phyloP scores from a whole-genome alignment of 1,284 basidiomycete species.

The Malassezia sympodialis region DNA sequence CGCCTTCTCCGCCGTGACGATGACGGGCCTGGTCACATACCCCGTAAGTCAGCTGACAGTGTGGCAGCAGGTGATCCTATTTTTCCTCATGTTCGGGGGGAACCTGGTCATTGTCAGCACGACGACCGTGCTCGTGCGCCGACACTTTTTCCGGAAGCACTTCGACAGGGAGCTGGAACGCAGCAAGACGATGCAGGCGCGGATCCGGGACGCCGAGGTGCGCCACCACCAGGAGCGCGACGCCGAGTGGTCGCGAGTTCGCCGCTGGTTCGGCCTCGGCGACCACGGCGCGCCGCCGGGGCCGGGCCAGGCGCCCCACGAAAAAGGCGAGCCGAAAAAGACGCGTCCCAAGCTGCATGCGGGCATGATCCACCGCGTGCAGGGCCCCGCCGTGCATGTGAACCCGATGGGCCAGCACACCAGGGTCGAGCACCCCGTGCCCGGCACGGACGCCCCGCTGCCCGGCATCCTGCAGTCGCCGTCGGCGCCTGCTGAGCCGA shows the following conservation, averaged over 20 bases:
- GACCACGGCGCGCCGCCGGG: constrained; percentile 5
- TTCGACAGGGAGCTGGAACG: constrained; percentile 31
- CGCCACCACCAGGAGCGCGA: constrained; percentile 26
- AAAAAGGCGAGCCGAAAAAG: constrained; percentile 14
- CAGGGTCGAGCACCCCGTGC: constrained; percentile 1
- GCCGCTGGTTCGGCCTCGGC: constrained; percentile 27
- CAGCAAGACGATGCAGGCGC: constrained; percentile 29
- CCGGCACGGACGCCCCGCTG: background rate
- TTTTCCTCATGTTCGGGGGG: constrained; percentile 44
- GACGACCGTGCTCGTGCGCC: constrained; percentile 44
- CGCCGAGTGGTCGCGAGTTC: constrained; percentile 27
- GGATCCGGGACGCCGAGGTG: constrained; percentile 43
- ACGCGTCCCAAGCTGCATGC: constrained; percentile 27
- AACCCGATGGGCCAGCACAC: constrained; percentile 30
- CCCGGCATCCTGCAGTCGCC: background rate
- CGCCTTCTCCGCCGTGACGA: constrained; percentile 66
- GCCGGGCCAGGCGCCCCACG: background rate
- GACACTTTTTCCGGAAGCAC: constrained; percentile 37
- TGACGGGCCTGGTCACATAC: constrained; percentile 65
- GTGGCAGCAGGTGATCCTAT: constrained; percentile 65
- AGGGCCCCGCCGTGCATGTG: constrained; percentile 44
- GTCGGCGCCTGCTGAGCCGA: background rate
- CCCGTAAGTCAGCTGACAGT: constrained; percentile 63
- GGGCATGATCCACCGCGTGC: constrained; percentile 44
- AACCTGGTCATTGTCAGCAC: constrained; percentile 44